These are phyloP conservation scores for Taxillus chinensis DNA, from an alignment of 164 flowering plant species.

Conservation along the genomic window DNA sequence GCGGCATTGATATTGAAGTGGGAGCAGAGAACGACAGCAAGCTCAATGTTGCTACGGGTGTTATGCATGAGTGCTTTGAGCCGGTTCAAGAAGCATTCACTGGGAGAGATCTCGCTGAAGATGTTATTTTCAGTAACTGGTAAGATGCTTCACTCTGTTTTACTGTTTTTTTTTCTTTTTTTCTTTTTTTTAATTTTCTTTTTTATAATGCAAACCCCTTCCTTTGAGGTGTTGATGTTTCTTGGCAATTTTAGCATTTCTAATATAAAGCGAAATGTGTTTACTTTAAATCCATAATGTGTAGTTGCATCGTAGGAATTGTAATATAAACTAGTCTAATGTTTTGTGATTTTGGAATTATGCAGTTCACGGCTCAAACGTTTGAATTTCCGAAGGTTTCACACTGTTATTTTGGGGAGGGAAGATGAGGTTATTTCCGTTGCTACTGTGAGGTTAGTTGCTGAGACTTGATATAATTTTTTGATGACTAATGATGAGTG, in stretches of 20 bases:
- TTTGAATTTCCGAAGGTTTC: constrained; percentile 71
- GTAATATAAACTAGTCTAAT: not conserved
- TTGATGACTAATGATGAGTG: too few species aligned
- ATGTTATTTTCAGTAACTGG: constrained; percentile 69
- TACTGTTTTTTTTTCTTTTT: too few species aligned
- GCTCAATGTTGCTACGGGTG: constrained; percentile 58
- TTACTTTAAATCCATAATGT: too few species aligned
- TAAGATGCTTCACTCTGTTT: constrained; percentile 13
- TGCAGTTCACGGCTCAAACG: constrained; percentile 67
- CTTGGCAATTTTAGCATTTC: too few species aligned
- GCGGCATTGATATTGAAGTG: constrained; percentile 19
- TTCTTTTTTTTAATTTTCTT: too few species aligned
- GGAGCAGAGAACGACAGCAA: constrained; percentile 40
- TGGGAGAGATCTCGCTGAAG: constrained; percentile 53
- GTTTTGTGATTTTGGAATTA: not conserved
- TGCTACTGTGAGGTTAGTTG: constrained; percentile 60
- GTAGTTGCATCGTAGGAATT: not conserved
- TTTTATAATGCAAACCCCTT: too few species aligned
- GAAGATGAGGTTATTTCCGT: constrained; percentile 64
- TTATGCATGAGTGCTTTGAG: constrained; percentile 87
- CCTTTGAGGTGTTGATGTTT: too few species aligned
- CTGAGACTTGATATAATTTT: not conserved
- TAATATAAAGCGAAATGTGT: too few species aligned
- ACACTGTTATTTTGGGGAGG: constrained; percentile 63
- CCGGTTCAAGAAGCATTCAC: constrained; percentile 47